These are phyloP conservation scores for Juglanconis sp. DNA, from an alignment of 2,329 filamentous ascomycete species.

Conservation along the genomic window DNA sequence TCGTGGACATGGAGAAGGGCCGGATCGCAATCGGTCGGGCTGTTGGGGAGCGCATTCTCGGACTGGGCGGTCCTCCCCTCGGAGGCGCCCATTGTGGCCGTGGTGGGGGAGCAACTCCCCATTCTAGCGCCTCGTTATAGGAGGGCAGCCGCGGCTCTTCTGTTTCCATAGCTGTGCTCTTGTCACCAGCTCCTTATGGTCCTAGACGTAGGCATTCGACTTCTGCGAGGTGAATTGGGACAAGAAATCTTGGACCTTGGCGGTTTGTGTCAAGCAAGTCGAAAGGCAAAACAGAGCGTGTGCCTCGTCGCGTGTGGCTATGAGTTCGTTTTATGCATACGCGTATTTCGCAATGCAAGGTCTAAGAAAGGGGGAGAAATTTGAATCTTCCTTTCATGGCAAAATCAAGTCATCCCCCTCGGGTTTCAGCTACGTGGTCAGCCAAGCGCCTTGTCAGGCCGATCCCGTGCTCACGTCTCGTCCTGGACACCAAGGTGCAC, in stretches of 20 bases:
- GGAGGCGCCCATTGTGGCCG: constrained; percentile 9
- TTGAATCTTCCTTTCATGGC: neutral
- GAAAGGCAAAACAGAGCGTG: too few relatives aligned
- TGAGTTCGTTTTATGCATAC: too few relatives aligned
- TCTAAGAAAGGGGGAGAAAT: neutral
- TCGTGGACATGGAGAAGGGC: constrained; percentile 9
- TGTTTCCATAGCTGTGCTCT: neutral
- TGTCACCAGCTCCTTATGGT: neutral
- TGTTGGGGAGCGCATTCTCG: neutral
- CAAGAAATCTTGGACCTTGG: too few relatives aligned
- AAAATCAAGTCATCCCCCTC: neutral
- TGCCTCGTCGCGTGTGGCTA: too few relatives aligned
- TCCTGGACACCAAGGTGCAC: neutral
- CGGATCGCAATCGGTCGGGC: neutral
- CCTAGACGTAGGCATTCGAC: too few relatives aligned
- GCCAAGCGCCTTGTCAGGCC: neutral
- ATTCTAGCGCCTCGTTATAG: constrained; percentile 9
- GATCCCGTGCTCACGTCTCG: neutral
- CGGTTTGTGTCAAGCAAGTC: too few relatives aligned
- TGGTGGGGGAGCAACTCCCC: constrained; percentile 10
- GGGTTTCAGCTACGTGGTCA: neutral
- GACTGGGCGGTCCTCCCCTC: neutral
- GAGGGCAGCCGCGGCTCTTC: constrained; percentile 2
- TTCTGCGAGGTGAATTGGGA: too few relatives aligned
- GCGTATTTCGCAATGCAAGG: too few relatives aligned